Conservation (phyloP, 805 yeast genomes). For the Cyberlindnera americana region DNA sequence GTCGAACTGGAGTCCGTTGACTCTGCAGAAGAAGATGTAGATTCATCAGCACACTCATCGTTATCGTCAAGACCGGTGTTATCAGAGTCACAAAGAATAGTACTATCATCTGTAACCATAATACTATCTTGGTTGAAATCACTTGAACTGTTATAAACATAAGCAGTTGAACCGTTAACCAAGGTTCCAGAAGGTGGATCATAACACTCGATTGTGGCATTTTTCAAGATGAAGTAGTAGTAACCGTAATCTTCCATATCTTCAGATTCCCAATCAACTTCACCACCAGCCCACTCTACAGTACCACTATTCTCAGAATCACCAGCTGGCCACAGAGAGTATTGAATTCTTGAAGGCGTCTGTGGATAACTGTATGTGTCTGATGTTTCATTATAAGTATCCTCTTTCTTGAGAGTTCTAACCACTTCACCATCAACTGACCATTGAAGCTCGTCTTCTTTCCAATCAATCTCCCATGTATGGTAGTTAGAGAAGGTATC, state of each 20-base stretch:
- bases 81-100: slow-evolving; percentile 55
- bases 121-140: slow-evolving; percentile 49
- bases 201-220: slow-evolving; percentile 63
- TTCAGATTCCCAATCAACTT: slow-evolving; percentile 71
- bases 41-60: slow-evolving; percentile 16
- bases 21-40: slow-evolving; percentile 16
- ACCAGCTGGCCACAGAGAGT: slow-evolving; percentile 82
- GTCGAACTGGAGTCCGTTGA: not conserved
- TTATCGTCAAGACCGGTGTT: slow-evolving; percentile 67
- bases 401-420: slow-evolving; percentile 60
- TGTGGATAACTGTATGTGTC: slow-evolving; percentile 60
- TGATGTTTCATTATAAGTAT: slow-evolving; percentile 61
- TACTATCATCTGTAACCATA: slow-evolving; percentile 57
- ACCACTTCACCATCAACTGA: slow-evolving; percentile 61
- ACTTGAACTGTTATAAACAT: slow-evolving; percentile 48
- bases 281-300: slow-evolving; percentile 86
- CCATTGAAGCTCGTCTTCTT: slow-evolving; percentile 69
- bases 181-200: slow-evolving; percentile 60
- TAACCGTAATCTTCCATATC: slow-evolving; percentile 80
- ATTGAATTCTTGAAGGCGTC: slow-evolving; percentile 69
- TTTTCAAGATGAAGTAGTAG: slow-evolving; percentile 62
- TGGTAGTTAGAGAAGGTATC: slow-evolving; percentile 70
- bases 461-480: slow-evolving; percentile 78
- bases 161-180: slow-evolving; percentile 44
- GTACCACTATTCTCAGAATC: slow-evolving; percentile 56